These are phyloP conservation scores for Linum tenue DNA, from an alignment of 345 rosid species.

Conservation along the genomic window DNA sequence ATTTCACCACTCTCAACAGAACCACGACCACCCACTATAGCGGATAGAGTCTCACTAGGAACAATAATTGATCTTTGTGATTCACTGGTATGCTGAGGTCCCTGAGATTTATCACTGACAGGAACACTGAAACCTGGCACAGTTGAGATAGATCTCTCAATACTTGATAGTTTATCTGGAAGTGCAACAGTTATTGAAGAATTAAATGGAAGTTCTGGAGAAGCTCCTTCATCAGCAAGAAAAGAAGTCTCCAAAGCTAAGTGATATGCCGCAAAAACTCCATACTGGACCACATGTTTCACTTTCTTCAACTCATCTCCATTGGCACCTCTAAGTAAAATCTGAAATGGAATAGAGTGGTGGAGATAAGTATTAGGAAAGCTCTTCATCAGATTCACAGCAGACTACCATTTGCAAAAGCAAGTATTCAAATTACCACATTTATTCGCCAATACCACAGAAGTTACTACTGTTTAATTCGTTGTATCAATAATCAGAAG, in stretches of 20 bases:
- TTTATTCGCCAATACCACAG: neutral
- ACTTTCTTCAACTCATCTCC: constrained; percentile 87
- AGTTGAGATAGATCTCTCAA: constrained; percentile 77
- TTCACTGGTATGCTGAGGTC: constrained; percentile 30
- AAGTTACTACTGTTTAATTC: neutral
- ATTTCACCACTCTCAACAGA: too few relatives aligned
- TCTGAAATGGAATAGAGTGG: constrained; percentile 31
- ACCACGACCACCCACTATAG: too few relatives aligned
- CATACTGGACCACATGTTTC: constrained; percentile 95
- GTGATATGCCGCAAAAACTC: constrained; percentile 98
- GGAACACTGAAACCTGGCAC: constrained; percentile 73
- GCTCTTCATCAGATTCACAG: neutral
- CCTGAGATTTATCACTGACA: constrained; percentile 39
- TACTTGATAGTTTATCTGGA: constrained; percentile 52
- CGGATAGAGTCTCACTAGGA: too few relatives aligned
- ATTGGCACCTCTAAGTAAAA: constrained; percentile 86
- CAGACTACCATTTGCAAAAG: neutral
- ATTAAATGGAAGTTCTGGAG: constrained; percentile 73
- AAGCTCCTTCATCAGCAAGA: constrained; percentile 97
- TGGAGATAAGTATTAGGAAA: too few relatives aligned
- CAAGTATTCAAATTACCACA: too few relatives aligned
- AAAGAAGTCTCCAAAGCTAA: constrained; percentile 90
- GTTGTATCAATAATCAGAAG: neutral
- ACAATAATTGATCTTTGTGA: too few relatives aligned
- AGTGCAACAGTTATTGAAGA: constrained; percentile 76